These are phyloP conservation scores for Phaffia rhodozyma DNA, from an alignment of 1,284 basidiomycete genomes.

Conservation along the genomic window DNA sequence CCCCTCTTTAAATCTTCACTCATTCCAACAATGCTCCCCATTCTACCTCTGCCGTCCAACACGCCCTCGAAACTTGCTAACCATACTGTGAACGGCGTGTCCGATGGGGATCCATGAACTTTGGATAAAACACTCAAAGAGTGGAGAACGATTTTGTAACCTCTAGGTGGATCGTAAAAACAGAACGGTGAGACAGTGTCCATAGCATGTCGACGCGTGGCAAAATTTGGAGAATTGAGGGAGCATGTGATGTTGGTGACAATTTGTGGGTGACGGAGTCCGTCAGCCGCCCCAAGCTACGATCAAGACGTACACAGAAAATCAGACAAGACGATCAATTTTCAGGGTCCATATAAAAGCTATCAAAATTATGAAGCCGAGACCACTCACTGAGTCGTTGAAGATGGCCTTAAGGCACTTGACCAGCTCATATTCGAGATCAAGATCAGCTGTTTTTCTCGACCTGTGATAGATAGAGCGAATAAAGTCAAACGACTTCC, in stretches of 20 bases:
- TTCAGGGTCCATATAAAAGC: neutral
- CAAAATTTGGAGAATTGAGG: constrained; percentile 69
- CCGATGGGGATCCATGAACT: constrained; percentile 35
- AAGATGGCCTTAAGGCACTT: constrained; percentile 80
- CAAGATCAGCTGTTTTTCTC: constrained; percentile 54
- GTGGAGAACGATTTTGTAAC: constrained; percentile 39
- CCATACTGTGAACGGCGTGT: constrained; percentile 64
- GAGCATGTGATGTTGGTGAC: constrained; percentile 73
- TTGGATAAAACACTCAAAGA: constrained; percentile 17
- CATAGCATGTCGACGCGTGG: constrained; percentile 66
- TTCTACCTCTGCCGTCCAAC: constrained; percentile 74
- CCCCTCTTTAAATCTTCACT: constrained; percentile 71
- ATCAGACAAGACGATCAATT: constrained; percentile 5
- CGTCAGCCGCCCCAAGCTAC: constrained; percentile 63
- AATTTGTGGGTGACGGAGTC: constrained; percentile 61
- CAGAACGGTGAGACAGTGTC: constrained; percentile 42
- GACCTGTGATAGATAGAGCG: neutral
- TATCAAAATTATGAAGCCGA: constrained; percentile 11
- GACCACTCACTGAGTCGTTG: constrained; percentile 51
- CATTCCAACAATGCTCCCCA: constrained; percentile 90
- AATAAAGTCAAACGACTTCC: neutral
- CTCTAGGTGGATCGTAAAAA: constrained; percentile 38
- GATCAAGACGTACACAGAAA: neutral
- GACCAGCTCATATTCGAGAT: constrained; percentile 75
- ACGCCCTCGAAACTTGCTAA: constrained; percentile 69